phyloP scores from a whole-genome alignment of 2,329 filamentous ascomycete genomes.

The Talaromyces sp. region DNA sequence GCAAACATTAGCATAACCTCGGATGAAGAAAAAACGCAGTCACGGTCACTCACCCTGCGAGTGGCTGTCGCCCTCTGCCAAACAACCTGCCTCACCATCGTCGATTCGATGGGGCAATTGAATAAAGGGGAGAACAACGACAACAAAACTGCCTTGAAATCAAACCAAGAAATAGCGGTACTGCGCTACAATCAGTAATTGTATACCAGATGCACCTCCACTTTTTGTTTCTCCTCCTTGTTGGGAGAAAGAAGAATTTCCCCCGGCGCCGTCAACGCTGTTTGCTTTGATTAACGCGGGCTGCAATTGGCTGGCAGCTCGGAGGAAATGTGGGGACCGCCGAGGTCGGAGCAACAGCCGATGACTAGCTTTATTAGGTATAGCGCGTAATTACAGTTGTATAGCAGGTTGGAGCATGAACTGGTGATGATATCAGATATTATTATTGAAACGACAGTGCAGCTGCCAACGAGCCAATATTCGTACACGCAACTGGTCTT shows the following conservation, averaged over 20 bases:
- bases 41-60: constrained; percentile 27
- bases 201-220: not conserved
- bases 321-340: not conserved
- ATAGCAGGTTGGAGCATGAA: not conserved
- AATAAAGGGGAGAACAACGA: not conserved
- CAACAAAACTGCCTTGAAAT: not conserved
- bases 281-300: constrained; percentile 5
- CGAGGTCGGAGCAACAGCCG: constrained; percentile 8
- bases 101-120: constrained; percentile 6
- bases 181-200: not conserved
- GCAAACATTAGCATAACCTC: not conserved
- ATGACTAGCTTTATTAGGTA: not conserved
- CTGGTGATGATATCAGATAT: not conserved
- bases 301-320: constrained; percentile 9
- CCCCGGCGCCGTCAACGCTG: constrained; percentile 6
- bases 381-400: not conserved
- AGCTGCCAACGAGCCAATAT: not conserved
- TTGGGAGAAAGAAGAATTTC: constrained; percentile 4
- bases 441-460: not conserved
- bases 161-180: not conserved
- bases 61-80: constrained; percentile 34
- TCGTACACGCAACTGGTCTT: not conserved
- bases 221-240: not conserved
- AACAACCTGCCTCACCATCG: constrained; percentile 36
- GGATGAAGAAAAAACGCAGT: not conserved